phyloP scores from a whole-genome alignment of 2,329 filamentous ascomycete species.

The Aureobasidium uvarum region DNA sequence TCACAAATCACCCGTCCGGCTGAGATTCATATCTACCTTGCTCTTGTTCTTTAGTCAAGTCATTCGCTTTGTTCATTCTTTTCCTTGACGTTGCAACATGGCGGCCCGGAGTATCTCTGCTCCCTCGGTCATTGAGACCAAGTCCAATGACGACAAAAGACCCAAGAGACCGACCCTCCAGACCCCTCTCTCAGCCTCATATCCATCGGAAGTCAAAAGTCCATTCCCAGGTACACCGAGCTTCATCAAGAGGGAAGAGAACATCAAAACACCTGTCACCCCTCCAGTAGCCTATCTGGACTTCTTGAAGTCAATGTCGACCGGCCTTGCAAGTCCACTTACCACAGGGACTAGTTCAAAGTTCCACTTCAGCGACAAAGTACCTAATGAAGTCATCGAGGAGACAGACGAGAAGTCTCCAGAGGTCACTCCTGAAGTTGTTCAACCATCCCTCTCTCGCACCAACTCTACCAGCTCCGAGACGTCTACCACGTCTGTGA shows the following conservation, averaged over 20 bases:
- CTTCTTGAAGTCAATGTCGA: slow-evolving; percentile 80
- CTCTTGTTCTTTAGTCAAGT: slow-evolving; percentile 8
- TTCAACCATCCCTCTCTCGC: slow-evolving; percentile 39
- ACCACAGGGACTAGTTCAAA: slow-evolving; percentile 56
- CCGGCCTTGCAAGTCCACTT: slow-evolving; percentile 66
- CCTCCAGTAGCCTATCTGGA: slow-evolving; percentile 88
- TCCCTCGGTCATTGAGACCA: slow-evolving; percentile 39
- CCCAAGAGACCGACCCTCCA: slow-evolving; percentile 48
- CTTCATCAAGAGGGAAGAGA: slow-evolving; percentile 67
- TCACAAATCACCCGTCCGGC: slow-evolving; percentile 3
- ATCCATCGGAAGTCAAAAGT: slow-evolving; percentile 57
- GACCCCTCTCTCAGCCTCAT: slow-evolving; percentile 61
- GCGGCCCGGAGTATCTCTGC: slow-evolving; percentile 33
- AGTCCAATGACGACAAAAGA: slow-evolving; percentile 35
- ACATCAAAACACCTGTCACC: slow-evolving; percentile 79
- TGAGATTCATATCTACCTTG: neutral
- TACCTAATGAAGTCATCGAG: slow-evolving; percentile 34
- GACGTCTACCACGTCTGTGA: slow-evolving; percentile 28
- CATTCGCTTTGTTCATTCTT: slow-evolving; percentile 16
- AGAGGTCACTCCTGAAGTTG: slow-evolving; percentile 34
- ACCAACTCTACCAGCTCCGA: slow-evolving; percentile 38
- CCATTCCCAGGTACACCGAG: slow-evolving; percentile 62
- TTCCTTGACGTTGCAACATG: slow-evolving; percentile 15
- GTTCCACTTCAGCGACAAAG: slow-evolving; percentile 49
- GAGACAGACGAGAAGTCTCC: slow-evolving; percentile 37